Evolutionary conservation across 345 rosid genomes (phyloP).

Genomic region (Citrus mangshanensis): DNA sequence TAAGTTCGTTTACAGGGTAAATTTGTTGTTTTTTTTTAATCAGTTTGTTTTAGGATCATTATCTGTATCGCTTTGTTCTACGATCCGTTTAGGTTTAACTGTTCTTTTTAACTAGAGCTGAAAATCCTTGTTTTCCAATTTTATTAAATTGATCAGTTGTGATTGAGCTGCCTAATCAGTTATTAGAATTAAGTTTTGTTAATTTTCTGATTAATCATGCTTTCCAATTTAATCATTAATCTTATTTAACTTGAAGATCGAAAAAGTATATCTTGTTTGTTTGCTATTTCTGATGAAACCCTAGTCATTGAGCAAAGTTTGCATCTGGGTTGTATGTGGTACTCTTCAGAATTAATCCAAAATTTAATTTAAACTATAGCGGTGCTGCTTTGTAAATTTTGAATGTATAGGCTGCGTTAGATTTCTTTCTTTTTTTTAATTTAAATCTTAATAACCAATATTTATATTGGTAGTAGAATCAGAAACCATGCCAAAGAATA

Average conservation of each 20-base stretch:
- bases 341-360: background rate
- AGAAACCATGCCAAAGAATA: conserved; percentile 69
- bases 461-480: conserved; percentile 20
- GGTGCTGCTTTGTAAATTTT: background rate
- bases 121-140: background rate
- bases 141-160: background rate
- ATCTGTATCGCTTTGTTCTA: background rate
- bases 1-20: background rate
- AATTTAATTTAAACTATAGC: background rate
- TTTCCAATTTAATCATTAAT: background rate
- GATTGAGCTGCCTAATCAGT: background rate
- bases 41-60: background rate
- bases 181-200: background rate
- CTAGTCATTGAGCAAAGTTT: background rate
- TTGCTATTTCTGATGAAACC: background rate
- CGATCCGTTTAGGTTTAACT: background rate
- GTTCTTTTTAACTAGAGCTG: background rate
- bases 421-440: background rate
- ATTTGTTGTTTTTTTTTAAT: background rate
- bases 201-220: background rate
- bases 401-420: background rate
- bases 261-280: background rate
- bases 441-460: conserved; percentile 16
- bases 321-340: background rate
- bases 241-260: no score